Evolutionary conservation across 108 stramenopile genomes (phyloP), one percentile per base, ranked within the genome.

Genomic region (Stephanodiscus minutulus): DNA sequence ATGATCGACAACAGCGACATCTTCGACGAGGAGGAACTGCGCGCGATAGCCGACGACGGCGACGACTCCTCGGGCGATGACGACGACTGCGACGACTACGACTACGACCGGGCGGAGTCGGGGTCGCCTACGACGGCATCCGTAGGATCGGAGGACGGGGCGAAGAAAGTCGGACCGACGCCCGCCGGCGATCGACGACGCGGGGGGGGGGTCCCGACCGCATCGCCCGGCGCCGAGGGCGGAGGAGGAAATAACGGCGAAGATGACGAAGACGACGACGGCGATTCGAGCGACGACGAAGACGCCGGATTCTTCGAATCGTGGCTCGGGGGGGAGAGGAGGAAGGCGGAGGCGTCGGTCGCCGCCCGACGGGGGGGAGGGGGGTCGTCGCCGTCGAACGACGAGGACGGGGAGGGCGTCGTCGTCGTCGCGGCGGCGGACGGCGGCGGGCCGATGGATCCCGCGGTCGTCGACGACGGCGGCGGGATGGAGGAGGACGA

Each of bases 301-400:
- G 73, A 57, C 0, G 73, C 49, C 27, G 73, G 64, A 33, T 79
- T 79, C 36, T 39, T 79, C 57, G 69, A 52, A 41, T 71, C 64
- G 24, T 71, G 69, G 77, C 12, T 78, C 17, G 53, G 61, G 8
- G 17, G 29, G 28, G 49, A 56, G 52, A 60, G 33, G 39, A 60
- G 18, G 56, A 39, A 53, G 54, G 47, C 33, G 47, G 0, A 37
- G 54, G 29, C 25, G 12, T 25, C 27, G 54, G 12, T 1, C 25
- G 27, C 27, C 21, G 1, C 22, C 50, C 22, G 22, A 25, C 41
- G 39, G 6, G 55, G 20, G 24, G 31, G 11, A 37, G 13, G 27
- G 41, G n/a, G 2, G 53, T 36, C 59, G 24, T 28, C 55, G 35
- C 13, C 22, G 31, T 11, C 24, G 24, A 15, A 66, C 5, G 48